Percentiles rank a stretch among this genome's conserved stretches.
Evolutionary conservation across 116 monocot species (phyloP).

Genomic region (Papilionanthe hybrid): DNA sequence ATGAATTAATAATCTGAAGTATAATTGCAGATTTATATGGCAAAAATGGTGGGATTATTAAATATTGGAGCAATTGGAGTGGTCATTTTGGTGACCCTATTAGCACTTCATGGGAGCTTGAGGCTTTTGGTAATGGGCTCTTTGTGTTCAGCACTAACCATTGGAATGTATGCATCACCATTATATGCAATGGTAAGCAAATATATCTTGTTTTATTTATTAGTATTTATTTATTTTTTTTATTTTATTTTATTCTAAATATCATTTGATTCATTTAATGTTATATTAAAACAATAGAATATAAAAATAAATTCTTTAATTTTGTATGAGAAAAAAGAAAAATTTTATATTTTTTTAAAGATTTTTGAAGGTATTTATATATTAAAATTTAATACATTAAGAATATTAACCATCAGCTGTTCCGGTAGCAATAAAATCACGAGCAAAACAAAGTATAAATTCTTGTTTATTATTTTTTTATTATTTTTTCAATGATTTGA

Average conservation of each 20-base stretch:
- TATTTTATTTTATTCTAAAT: not conserved
- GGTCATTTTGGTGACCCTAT: conserved; percentile 40
- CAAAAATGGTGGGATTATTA: conserved; percentile 40
- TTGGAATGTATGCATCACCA: conserved; percentile 80
- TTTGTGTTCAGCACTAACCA: conserved; percentile 48
- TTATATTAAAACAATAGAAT: no score
- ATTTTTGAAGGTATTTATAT: no score
- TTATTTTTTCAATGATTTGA: no score
- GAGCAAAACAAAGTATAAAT: no score
- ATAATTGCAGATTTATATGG: conserved; percentile 33
- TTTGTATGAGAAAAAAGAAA: no score
- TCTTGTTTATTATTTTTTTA: no score
- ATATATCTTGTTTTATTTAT: not conserved
- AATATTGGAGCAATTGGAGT: conserved; percentile 41
- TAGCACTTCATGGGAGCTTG: conserved; percentile 33
- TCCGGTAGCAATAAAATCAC: no score
- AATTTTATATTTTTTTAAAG: no score
- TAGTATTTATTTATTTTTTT: not conserved
- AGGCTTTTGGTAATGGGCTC: conserved; percentile 45
- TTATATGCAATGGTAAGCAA: conserved; percentile 57
- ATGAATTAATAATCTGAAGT: not conserved
- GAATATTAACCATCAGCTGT: no score
- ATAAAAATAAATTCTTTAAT: no score
- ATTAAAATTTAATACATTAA: no score
- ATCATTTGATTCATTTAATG: no score